Evolutionary conservation across 306 rosid species (phyloP), one percentile per base, ranked within the genome.

Genomic region (Trichosanthes cucumerina): DNA sequence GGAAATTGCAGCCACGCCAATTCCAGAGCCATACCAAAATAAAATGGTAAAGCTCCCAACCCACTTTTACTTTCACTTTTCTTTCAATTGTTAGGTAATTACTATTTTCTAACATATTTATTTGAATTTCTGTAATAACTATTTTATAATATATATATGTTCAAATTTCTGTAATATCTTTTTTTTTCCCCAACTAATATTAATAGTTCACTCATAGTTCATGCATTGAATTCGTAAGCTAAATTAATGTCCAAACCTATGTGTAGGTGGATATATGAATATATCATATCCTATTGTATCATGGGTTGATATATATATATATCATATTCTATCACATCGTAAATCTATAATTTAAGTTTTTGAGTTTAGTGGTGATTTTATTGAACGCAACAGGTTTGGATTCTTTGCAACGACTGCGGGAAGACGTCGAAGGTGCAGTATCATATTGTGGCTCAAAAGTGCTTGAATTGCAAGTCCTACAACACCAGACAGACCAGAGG

Each of bases 391-490:
- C 84, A 93, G 98, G 90, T 92, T 76, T 87, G 92, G 93, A 92
- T 92, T 44, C 96, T 93, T 62, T 93, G 97, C 87, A 93, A 93
- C 50, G 98, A 93, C 76, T 93, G 97, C 1, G 87, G 92, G 5
- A 85, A 86, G 81, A 92, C 83, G 46, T 87, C 92, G 10, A 71
- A 86, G 5, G 97, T 88, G 31, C 86, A 74, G 74, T 93, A 80
- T 82, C 98, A 92, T 86, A 65, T 87, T 39, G 86, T 94, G 76
- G 98, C 91, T 63, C 98, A 84, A 39, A 94, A 89, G 85, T 94
- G 97, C 82, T 33, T 79, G 75, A 78, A 87, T 84, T 94, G 98
- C 88, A 92, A 84, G 62, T 92, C 98, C 47, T 94, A 94, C 78
- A 94, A 94, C 88, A 94, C 96, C 13, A 86, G 93, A 36, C 89